phyloP scores from a whole-genome alignment of 257 asterid genomes.

The Coffea canephora region DNA sequence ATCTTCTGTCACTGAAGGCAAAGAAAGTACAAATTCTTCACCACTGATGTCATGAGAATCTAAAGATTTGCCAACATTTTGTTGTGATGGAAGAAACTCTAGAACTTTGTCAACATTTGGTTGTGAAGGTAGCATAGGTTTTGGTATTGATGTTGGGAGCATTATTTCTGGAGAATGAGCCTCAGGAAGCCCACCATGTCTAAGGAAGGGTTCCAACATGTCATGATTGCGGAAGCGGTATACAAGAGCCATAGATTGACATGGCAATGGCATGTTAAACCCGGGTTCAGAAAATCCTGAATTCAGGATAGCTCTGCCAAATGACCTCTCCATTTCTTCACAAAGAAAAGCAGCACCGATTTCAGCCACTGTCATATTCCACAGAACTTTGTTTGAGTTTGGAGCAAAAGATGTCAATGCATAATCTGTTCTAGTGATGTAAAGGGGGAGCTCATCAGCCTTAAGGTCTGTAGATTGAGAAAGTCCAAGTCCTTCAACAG shows the following conservation, averaged over 20 bases:
- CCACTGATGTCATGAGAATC: constrained; percentile 25
- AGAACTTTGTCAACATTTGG: constrained; percentile 59
- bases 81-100: constrained; percentile 35
- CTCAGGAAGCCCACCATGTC: constrained; percentile 40
- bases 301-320: constrained; percentile 37
- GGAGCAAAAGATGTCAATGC: constrained; percentile 74
- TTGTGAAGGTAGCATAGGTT: constrained; percentile 54
- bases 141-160: constrained; percentile 44
- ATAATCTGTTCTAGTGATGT: constrained; percentile 91
- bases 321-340: constrained; percentile 49
- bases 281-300: constrained; percentile 46
- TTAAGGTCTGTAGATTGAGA: constrained; percentile 34
- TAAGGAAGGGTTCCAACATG: constrained; percentile 39
- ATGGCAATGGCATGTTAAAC: constrained; percentile 76
- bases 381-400: constrained; percentile 66
- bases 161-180: constrained; percentile 46
- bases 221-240: constrained; percentile 59
- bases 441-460: constrained; percentile 55
- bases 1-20: constrained; percentile 17
- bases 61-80: constrained; percentile 18
- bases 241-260: constrained; percentile 80
- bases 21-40: constrained; percentile 23
- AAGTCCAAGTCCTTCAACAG: constrained; percentile 40
- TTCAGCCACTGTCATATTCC: constrained; percentile 94
- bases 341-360: constrained; percentile 86